A percentile compares a stretch with the other conserved stretches of the same genome.
Evolutionary conservation across 2,329 filamentous ascomycete genomes (phyloP).

Genomic region (Hypoxylon sp.): DNA sequence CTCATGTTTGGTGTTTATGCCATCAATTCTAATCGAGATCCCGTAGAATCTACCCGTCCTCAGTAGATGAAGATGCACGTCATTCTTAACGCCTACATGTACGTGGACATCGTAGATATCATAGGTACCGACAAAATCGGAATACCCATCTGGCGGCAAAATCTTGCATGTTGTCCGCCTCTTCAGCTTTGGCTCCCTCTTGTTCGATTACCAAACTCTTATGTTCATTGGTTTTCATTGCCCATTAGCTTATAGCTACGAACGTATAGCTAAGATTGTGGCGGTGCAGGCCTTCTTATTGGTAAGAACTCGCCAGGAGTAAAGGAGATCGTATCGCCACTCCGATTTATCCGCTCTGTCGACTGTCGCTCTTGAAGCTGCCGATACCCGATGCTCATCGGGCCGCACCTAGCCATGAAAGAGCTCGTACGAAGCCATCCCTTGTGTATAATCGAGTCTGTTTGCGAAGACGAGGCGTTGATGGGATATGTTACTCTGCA

Average conservation of each 20-base stretch:
- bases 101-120: neutral
- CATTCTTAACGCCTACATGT: constrained; percentile 17
- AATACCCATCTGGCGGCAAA: constrained; percentile 13
- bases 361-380: constrained; percentile 8
- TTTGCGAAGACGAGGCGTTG: neutral
- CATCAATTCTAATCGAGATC: constrained; percentile 3
- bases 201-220: constrained; percentile 13
- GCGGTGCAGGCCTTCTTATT: constrained; percentile 39
- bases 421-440: neutral
- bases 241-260: constrained; percentile 14
- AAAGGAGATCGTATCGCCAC: constrained; percentile 32
- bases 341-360: constrained; percentile 7
- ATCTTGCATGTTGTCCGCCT: constrained; percentile 18
- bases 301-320: constrained; percentile 14
- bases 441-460: constrained; percentile 4
- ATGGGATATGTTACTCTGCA: constrained; percentile 2
- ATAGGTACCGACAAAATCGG: neutral
- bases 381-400: neutral
- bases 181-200: constrained; percentile 28
- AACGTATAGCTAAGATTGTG: constrained; percentile 27
- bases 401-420: neutral
- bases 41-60: constrained; percentile 8
- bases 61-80: constrained; percentile 29
- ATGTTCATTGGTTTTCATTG: constrained; percentile 28
- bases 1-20: neutral